Base-by-base conservation (phyloP, 768 basidiomycete species). In the Boletus fagicola region DNA sequence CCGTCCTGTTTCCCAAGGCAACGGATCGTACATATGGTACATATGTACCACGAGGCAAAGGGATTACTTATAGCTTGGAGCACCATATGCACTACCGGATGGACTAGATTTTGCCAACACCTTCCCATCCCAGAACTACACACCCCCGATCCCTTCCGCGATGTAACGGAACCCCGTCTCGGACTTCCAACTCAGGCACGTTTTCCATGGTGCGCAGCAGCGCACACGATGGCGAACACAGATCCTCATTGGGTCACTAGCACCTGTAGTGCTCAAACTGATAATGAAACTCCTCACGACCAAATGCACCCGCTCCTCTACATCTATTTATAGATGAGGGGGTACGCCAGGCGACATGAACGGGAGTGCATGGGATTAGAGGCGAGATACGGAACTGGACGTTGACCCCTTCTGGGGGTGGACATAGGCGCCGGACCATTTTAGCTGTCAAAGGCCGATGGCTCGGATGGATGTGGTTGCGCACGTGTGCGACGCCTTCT, bases 321-420 rank as follows among this genome's bases (percentile, higher is more conserved):
- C 22, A 12, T 39, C 38, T 56, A 47, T 48, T 20, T 57, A 43
- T 56, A 56, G 45, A 47, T n/a, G 11, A 57, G 43, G 28, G 11
- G 26, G 8, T 28, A 42, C 13, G n/a, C n/a, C n/a, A n/a, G 8
- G 38, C 11, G 26, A 42, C 26, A 16, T 26, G 26, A 42, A 26
- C 31, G 4, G 16, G 26, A 6, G 53, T 18, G 9, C 16, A 12
- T 26, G 35, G 15, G 28, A 54, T 22, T 26, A 45, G 35, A 13
- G 22, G 3, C 35, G 8, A 46, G n/a, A 42, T 4, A 15, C 18
- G n/a, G 35, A 53, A 38, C 15, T 11, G 51, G 28, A 44, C 18
- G 6, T 22, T 24, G 30, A 56, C 22, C 33, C 26, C 20, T 6
- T 24, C 26, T 30, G 11, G 36, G 33, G 28, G 38, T 42, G 38